A percentile compares a stretch with the other conserved stretches of the same genome.
These are phyloP conservation scores for Dipodascus geniculatus DNA, from an alignment of 805 yeast species.

Conservation along the genomic window DNA sequence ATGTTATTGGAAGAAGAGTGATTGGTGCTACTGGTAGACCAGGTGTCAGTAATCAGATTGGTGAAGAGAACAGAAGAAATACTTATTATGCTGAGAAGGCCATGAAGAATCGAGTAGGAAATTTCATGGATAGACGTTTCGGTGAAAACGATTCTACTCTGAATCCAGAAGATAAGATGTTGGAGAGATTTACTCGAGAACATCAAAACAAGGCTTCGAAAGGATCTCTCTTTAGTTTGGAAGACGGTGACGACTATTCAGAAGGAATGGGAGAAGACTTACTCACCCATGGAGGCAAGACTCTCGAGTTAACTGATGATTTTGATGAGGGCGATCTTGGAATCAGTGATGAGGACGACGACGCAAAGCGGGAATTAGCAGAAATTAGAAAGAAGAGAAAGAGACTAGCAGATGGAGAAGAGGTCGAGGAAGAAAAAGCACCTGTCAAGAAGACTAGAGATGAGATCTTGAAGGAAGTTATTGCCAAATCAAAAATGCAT, in stretches of 20 bases:
- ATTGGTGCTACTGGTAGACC: constrained; percentile 54
- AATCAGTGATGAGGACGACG: constrained; percentile 27
- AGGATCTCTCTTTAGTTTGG: constrained; percentile 57
- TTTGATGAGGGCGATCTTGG: constrained; percentile 38
- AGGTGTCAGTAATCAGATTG: constrained; percentile 54
- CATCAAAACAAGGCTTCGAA: constrained; percentile 53
- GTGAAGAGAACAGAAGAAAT: constrained; percentile 45
- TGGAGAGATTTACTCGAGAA: constrained; percentile 88
- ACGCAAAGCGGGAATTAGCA: constrained; percentile 21
- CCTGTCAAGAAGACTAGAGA: constrained; percentile 27
- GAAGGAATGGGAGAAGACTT: constrained; percentile 31
- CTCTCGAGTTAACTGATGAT: constrained; percentile 48
- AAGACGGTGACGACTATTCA: constrained; percentile 48
- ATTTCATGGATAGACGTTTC: constrained; percentile 73
- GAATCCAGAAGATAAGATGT: constrained; percentile 87
- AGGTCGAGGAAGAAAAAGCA: constrained; percentile 30
- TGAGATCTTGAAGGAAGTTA: constrained; percentile 34
- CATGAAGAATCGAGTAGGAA: constrained; percentile 64
- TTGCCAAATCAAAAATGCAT: constrained; percentile 32
- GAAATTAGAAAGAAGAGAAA: constrained; percentile 5
- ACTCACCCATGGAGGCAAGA: constrained; percentile 72
- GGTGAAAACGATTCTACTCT: constrained; percentile 70
- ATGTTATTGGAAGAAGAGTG: constrained; percentile 32
- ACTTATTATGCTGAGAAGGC: constrained; percentile 53
- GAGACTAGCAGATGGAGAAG: constrained; percentile 3